These are phyloP conservation scores for Gillenia trifoliata DNA, from an alignment of 306 rosid species.

Conservation along the genomic window DNA sequence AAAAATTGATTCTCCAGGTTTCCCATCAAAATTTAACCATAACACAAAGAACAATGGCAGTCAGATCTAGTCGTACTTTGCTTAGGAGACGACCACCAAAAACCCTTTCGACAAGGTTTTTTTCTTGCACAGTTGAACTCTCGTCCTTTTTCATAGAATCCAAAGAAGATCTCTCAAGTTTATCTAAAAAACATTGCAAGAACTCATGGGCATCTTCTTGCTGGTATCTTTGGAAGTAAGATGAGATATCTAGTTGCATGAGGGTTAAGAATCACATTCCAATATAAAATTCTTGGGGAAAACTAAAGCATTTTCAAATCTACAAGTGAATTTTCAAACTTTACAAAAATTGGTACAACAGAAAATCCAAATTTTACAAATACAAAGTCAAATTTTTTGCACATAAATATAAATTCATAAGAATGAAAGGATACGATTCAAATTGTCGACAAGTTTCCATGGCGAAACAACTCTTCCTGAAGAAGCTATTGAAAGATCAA, in stretches of 20 bases:
- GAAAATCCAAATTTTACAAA: background rate
- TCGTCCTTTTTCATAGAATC: conserved; percentile 24
- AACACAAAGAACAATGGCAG: background rate
- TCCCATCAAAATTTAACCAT: background rate
- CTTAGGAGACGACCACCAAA: conserved; percentile 82
- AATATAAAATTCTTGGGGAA: background rate
- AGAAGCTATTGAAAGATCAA: conserved; percentile 41
- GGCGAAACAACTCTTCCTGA: conserved; percentile 55
- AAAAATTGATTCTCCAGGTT: background rate
- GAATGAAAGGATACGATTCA: conserved; percentile 67
- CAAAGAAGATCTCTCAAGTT: conserved; percentile 51
- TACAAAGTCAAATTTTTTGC: background rate
- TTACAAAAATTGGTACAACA: background rate
- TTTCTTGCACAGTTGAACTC: conserved; percentile 20
- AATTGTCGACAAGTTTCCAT: conserved; percentile 45
- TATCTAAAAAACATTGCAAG: conserved; percentile 77
- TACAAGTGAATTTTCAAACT: background rate
- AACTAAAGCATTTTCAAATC: background rate
- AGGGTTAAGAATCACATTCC: conserved; percentile 47
- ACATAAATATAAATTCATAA: background rate
- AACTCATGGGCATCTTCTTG: conserved; percentile 98
- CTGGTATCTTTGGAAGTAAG: conserved; percentile 54
- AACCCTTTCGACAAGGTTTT: conserved; percentile 56
- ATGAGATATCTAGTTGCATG: conserved; percentile 47
- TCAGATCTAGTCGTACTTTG: conserved; percentile 41